Evolutionary conservation across 495 filamentous ascomycete species (phyloP), one percentile per base, ranked within the genome.

Genomic region (Penicilliopsis zonata): DNA sequence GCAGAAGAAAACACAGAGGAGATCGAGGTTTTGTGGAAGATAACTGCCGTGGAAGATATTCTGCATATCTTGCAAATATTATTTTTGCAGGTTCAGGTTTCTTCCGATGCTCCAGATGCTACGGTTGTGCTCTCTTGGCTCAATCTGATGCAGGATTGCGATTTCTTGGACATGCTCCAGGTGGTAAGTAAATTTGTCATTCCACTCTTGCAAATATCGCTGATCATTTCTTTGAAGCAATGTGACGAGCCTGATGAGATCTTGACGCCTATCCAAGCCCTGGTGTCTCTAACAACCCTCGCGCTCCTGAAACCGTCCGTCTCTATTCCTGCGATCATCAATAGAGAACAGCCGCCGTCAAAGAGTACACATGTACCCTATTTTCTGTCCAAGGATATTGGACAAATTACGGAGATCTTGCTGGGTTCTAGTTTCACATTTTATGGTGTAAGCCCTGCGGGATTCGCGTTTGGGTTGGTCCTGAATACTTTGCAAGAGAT

Each of bases 381-480:
- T 44, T 67, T 85, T 22, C 51, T 70, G 4, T 72, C 76, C 14
- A 69, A 69, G 16, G 65, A 76, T 4, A 61, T 88, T 24, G 59
- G 63, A 13, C 61, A 75, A 30, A 67, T 93, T 9, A 81, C 81
- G 40, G 66, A 69, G 23, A 67, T 75, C 12, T 47, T 72, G 13
- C 49, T 88, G 3, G 52, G 58, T 17, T 46, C 52, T 13, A 74
- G 74, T 3, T 59, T 68, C 25, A 49, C 56, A 9, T 42, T 52
- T 0, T 55, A 55, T n/a, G 66, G 67, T 13, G 77, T 77, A 2
- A 75, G 67, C 31, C 81, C 81, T 8, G 72, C 78, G 15, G 63
- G 78, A 15, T 79, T 86, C 33, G 71, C 81, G 6, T 94, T 85
- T 86, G 70, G 75, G 7, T 52, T 86, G 30, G 67, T 93, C 13